phyloP scores from a whole-genome alignment of 768 basidiomycete genomes.

The Pisolithus albus region DNA sequence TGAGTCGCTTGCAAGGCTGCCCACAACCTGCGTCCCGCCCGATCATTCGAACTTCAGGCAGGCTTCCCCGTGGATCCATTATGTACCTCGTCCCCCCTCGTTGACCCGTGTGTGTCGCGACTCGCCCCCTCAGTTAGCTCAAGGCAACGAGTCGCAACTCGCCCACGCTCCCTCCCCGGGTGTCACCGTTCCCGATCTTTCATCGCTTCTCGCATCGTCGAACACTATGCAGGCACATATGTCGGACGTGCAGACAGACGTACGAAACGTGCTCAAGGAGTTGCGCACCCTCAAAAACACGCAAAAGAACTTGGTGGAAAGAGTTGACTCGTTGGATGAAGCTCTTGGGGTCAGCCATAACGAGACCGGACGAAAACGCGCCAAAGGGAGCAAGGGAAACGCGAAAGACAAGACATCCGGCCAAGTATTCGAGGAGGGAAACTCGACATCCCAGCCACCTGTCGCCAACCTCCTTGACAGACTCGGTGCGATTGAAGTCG shows the following conservation, averaged over 20 bases:
- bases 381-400: neutral
- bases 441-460: neutral
- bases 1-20: too few relatives aligned
- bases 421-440: neutral
- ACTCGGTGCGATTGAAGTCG: slow-evolving; percentile 14
- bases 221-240: slow-evolving; percentile 8
- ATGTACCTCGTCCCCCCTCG: too few relatives aligned
- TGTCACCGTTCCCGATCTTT: neutral
- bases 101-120: too few relatives aligned
- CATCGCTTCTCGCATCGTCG: slow-evolving; percentile 1
- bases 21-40: too few relatives aligned
- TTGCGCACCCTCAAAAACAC: slow-evolving; percentile 11
- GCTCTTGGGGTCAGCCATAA: slow-evolving; percentile 8
- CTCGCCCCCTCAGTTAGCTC: neutral
- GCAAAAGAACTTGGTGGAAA: slow-evolving; percentile 7
- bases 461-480: slow-evolving; percentile 2
- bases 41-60: too few relatives aligned
- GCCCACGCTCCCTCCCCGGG: neutral
- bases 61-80: too few relatives aligned
- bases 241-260: slow-evolving; percentile 4
- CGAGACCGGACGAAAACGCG: neutral
- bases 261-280: slow-evolving; percentile 12
- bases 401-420: neutral
- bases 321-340: slow-evolving; percentile 9
- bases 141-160: neutral